phyloP scores from a whole-genome alignment of 345 rosid genomes.

The Ceriops zippeliana region DNA sequence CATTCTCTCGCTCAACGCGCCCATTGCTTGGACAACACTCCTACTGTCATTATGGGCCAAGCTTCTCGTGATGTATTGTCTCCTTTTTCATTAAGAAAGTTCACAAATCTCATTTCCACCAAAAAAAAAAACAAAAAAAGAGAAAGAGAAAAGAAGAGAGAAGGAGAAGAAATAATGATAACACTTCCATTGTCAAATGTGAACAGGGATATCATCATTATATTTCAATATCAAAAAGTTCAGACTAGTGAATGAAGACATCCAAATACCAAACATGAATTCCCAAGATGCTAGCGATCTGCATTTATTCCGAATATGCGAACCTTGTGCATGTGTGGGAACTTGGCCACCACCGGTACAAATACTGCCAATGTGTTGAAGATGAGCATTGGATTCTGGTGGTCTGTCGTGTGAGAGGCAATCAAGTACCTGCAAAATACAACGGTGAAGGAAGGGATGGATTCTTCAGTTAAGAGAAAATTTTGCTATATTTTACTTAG shows the following conservation, averaged over 20 bases:
- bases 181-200: slow-evolving; percentile 37
- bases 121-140: slow-evolving; percentile 13
- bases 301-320: slow-evolving; percentile 35
- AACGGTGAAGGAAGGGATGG: too few species aligned
- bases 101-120: slow-evolving; percentile 21
- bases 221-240: slow-evolving; percentile 16
- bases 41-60: too few species aligned
- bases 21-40: too few species aligned
- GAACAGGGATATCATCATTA: slow-evolving; percentile 28
- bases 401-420: slow-evolving; percentile 32
- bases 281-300: slow-evolving; percentile 16
- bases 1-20: too few species aligned
- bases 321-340: slow-evolving; percentile 38
- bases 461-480: too few species aligned
- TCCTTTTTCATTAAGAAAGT: not conserved
- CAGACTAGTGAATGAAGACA: slow-evolving; percentile 1
- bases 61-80: too few species aligned
- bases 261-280: slow-evolving; percentile 1
- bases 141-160: not conserved
- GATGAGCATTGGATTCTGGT: slow-evolving; percentile 34
- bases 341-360: slow-evolving; percentile 32
- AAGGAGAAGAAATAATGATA: slow-evolving; percentile 6
- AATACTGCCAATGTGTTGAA: slow-evolving; percentile 33
- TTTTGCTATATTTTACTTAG: too few species aligned
- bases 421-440: slow-evolving; percentile 28